phyloP scores from a whole-genome alignment of 169 alveolate species.

The Plasmodium gallinaceum region DNA sequence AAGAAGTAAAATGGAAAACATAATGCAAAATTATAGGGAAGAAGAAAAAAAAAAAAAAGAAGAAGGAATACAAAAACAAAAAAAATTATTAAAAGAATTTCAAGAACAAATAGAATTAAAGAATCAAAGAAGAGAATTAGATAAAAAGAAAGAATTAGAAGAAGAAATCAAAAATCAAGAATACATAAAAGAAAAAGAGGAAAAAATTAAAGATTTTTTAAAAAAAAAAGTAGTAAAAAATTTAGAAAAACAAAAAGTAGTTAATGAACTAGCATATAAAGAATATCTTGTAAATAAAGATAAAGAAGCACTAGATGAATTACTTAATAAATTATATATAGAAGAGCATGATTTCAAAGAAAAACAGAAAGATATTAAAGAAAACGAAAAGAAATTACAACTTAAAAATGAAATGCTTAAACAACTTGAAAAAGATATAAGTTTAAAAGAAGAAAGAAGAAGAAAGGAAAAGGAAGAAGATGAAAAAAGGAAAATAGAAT shows the following conservation, averaged over 20 bases:
- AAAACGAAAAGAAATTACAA: slow-evolving; percentile 71
- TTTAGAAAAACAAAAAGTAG: slow-evolving; percentile 74
- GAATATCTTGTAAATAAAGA: slow-evolving; percentile 71
- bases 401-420: slow-evolving; percentile 71
- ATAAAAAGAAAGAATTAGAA: slow-evolving; percentile 56
- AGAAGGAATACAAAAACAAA: slow-evolving; percentile 50
- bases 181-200: slow-evolving; percentile 61
- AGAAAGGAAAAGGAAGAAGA: slow-evolving; percentile 62
- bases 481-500: slow-evolving; percentile 66
- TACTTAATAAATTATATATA: slow-evolving; percentile 51
- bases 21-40: slow-evolving; percentile 44
- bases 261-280: slow-evolving; percentile 66
- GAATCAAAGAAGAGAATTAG: slow-evolving; percentile 54
- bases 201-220: slow-evolving; percentile 34
- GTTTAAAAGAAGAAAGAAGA: slow-evolving; percentile 50
- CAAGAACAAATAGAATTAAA: slow-evolving; percentile 75
- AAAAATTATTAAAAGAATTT: slow-evolving; percentile 62
- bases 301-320: slow-evolving; percentile 65
- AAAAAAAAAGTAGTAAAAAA: slow-evolving; percentile 60
- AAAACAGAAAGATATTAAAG: slow-evolving; percentile 65
- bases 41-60: slow-evolving; percentile 74
- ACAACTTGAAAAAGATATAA: slow-evolving; percentile 56
- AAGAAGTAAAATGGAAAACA: slow-evolving; percentile 42
- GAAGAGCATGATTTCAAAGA: slow-evolving; percentile 75
- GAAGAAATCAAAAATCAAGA: slow-evolving; percentile 70